Evolutionary conservation across 768 basidiomycete genomes (phyloP).

Genomic region (Tricholomella constricta): DNA sequence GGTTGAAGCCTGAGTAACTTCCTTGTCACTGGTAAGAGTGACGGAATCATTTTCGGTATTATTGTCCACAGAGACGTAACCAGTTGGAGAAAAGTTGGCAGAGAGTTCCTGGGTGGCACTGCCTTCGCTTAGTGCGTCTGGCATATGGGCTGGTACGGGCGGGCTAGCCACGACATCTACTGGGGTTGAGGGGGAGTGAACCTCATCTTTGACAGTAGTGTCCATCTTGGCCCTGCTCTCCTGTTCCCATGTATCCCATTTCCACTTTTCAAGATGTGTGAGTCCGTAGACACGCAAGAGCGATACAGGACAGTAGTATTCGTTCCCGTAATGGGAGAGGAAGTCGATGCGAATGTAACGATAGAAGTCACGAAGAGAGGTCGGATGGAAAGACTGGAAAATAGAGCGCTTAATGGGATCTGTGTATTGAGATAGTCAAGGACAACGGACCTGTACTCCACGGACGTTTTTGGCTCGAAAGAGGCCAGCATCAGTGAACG

Average conservation of each 20-base stretch:
- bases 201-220: slow-evolving; percentile 33
- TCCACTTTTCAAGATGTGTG: slow-evolving; percentile 95
- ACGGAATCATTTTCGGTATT: background rate
- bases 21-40: background rate
- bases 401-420: background rate
- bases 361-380: slow-evolving; percentile 80
- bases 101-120: background rate
- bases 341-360: slow-evolving; percentile 95
- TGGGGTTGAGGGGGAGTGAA: slow-evolving; percentile 8
- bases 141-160: background rate
- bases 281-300: slow-evolving; percentile 93
- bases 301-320: slow-evolving; percentile 95
- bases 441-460: slow-evolving; percentile 78
- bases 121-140: background rate
- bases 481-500: slow-evolving; percentile 74
- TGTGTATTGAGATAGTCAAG: background rate
- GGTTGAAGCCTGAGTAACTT: background rate
- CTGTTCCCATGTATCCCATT: slow-evolving; percentile 83
- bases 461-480: slow-evolving; percentile 88
- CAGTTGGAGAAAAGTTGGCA: background rate
- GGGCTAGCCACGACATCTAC: background rate
- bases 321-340: slow-evolving; percentile 88
- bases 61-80: background rate
- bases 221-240: slow-evolving; percentile 57
- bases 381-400: slow-evolving; percentile 72